These are phyloP conservation scores for Xylaria curta DNA, from an alignment of 495 filamentous ascomycete genomes.

Conservation along the genomic window DNA sequence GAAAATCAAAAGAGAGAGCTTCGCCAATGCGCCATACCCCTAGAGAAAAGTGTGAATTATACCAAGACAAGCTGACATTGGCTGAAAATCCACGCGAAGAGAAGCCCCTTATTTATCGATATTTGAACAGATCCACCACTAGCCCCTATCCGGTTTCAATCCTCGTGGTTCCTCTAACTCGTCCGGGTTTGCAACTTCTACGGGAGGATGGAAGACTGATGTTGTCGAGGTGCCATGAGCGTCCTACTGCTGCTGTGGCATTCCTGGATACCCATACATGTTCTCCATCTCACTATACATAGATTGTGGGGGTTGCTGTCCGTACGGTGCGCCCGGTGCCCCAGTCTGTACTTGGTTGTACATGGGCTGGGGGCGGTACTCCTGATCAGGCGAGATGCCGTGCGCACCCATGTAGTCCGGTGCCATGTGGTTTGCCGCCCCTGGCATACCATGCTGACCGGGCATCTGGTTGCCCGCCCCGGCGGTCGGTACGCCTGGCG, in stretches of 20 bases:
- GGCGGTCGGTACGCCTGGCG: slow-evolving; percentile 52
- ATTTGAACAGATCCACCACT: not conserved
- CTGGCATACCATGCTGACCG: slow-evolving; percentile 63
- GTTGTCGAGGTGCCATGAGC: slow-evolving; percentile 22
- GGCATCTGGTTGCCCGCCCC: slow-evolving; percentile 62
- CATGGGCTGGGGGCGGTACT: slow-evolving; percentile 81
- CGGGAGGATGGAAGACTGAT: slow-evolving; percentile 11
- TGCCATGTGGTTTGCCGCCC: slow-evolving; percentile 69
- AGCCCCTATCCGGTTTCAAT: not conserved
- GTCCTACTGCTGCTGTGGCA: slow-evolving; percentile 76
- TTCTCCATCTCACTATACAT: slow-evolving; percentile 82
- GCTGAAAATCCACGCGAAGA: slow-evolving; percentile 29
- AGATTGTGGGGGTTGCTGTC: slow-evolving; percentile 66
- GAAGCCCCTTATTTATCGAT: not conserved
- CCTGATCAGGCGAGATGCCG: slow-evolving; percentile 71
- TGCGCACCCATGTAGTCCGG: slow-evolving; percentile 69
- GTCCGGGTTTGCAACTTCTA: slow-evolving; percentile 17
- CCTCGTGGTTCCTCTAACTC: slow-evolving; percentile 1
- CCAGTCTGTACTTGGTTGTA: slow-evolving; percentile 76
- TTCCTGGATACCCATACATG: slow-evolving; percentile 83
- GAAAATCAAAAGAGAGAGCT: slow-evolving; percentile 21
- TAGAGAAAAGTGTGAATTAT: slow-evolving; percentile 22
- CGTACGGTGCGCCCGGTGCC: slow-evolving; percentile 71
- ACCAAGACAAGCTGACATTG: slow-evolving; percentile 17
- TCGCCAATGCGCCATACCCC: slow-evolving; percentile 37